Conservation (phyloP, 352 stramenopile species). For the Pythium aquatile region DNA sequence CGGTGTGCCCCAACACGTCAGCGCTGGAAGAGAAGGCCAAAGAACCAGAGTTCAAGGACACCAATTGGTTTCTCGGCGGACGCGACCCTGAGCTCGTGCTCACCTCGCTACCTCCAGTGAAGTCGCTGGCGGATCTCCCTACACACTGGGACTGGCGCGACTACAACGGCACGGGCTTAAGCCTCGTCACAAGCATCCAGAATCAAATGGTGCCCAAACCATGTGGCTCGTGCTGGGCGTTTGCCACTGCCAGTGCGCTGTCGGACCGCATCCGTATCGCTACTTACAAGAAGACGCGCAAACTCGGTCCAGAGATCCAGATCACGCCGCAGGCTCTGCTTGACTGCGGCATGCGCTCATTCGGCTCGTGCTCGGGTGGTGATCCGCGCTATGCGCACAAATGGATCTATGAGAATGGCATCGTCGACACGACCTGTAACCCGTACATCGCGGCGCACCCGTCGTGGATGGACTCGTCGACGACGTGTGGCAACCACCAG, state of each 20-base stretch:
- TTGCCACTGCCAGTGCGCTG: conserved; percentile 65
- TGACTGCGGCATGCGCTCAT: conserved; percentile 80
- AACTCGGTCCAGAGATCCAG: conserved; percentile 53
- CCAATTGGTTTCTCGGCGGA: conserved; percentile 62
- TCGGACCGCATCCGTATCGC: conserved; percentile 80
- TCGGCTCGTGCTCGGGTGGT: conserved; percentile 76
- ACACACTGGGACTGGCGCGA: conserved; percentile 77
- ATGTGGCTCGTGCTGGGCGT: conserved; percentile 80
- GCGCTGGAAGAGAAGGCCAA: conserved; percentile 14
- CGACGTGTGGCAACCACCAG: conserved; percentile 57
- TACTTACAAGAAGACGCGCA: conserved; percentile 53
- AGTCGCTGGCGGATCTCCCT: conserved; percentile 60
- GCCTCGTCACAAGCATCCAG: conserved; percentile 65
- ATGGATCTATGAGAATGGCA: conserved; percentile 83
- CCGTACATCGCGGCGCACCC: conserved; percentile 80
- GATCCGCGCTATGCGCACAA: conserved; percentile 79
- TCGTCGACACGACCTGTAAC: conserved; percentile 80
- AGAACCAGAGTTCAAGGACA: conserved; percentile 35
- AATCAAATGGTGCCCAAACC: conserved; percentile 80
- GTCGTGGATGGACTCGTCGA: conserved; percentile 59
- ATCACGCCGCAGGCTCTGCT: conserved; percentile 69
- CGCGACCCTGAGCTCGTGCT: conserved; percentile 57
- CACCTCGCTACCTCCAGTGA: conserved; percentile 39
- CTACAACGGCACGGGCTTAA: conserved; percentile 77
- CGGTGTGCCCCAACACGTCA: conserved; percentile 36